Base-by-base conservation (phyloP, 2,329 filamentous ascomycete genomes). In the Graphilbum fragrans region DNA sequence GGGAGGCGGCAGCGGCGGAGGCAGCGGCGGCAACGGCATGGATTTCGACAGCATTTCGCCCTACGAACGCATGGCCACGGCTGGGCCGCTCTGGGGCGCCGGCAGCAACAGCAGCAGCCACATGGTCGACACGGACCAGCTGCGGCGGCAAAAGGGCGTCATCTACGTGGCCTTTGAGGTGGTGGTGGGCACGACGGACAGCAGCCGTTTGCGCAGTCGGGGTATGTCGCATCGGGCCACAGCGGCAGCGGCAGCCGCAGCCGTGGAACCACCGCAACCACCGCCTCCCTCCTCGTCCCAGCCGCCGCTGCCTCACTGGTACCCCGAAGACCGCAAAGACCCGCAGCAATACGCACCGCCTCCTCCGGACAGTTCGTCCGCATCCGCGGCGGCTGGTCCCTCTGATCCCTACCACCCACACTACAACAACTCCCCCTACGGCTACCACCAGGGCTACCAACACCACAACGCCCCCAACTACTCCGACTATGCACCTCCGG, bases 71-170 rank as follows among this genome's bases (percentile, higher is more conserved):
- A 45, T 42, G 33, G n/a, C 25, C 5, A 2, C 20, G 55, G 23
- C 46, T 38, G 46, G n/a, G 37, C 53, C 12, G 45, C 49, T 45
- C n/a, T 44, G 44, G 38, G 37, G 37, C 23, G 29, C 25, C 27
- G 37, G 32, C 35, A 40, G 34, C 23, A 20, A 25, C 27, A 36
- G 29, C 33, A 51, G 66, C 49, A 53, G 55, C 54, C 51, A 64
- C 45, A 86, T 95, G 47, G 73, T 94, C 34, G 87, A 95, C 50
- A 98, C 92, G 0, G 82, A 92, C 49, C 77, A 81, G 37, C 76
- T 96, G 21, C 74, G 86, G 38, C 78, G 88, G 33, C 86, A 94
- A 55, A 95, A 94, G 55, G 86, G 86, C 9, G 86, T 96, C n/a
- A 80, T 95, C 19, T 82, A 80, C 1, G 84, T 87, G 41, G 71